Evolutionary conservation across 306 rosid genomes (phyloP).

Genomic region (Inga oerstediana): DNA sequence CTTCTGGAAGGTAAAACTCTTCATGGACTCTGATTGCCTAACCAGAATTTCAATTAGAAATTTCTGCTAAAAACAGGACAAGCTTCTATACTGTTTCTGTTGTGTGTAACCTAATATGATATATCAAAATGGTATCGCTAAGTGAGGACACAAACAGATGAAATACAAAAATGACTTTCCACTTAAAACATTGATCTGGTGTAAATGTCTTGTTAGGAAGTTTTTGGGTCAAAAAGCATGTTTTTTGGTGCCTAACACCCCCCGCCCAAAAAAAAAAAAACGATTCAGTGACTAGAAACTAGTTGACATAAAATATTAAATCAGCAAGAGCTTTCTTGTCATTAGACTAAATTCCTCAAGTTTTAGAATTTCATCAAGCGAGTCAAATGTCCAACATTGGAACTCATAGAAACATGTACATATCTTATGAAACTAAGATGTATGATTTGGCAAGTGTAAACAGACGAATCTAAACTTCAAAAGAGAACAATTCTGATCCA

Average conservation of each 20-base stretch:
- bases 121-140: not conserved
- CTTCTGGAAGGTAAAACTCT: slow-evolving; percentile 69
- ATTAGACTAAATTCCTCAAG: not conserved
- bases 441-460: not conserved
- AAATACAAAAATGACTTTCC: not conserved
- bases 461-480: not conserved
- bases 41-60: slow-evolving; percentile 24
- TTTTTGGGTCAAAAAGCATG: not conserved
- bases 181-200: not conserved
- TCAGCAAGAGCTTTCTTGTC: not conserved
- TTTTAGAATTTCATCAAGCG: not conserved
- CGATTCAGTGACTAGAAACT: not conserved
- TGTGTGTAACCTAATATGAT: not conserved
- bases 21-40: slow-evolving; percentile 63
- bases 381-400: not conserved
- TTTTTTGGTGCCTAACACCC: not conserved
- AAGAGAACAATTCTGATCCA: not conserved
- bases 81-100: slow-evolving; percentile 10
- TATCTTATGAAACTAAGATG: not conserved
- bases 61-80: slow-evolving; percentile 15
- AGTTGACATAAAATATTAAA: not conserved
- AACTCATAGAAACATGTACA: not conserved
- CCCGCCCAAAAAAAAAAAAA: too few species aligned
- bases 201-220: not conserved
- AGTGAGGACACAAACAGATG: not conserved